A percentile compares a stretch with the other conserved stretches of the same genome.
Conservation (phyloP, 768 basidiomycete genomes). For the Trametopsis cervina region DNA sequence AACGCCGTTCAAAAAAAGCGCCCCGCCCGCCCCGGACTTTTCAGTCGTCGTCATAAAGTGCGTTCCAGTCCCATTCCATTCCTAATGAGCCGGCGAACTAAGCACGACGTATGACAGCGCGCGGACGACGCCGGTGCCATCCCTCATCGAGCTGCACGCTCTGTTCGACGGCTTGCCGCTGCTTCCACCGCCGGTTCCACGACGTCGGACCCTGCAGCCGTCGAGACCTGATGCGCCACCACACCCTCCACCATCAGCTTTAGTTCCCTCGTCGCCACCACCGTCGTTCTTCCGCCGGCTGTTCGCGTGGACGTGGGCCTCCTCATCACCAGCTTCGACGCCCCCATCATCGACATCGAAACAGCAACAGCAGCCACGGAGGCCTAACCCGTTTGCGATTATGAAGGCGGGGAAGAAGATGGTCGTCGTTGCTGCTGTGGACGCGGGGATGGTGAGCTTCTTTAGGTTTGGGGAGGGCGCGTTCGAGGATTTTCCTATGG, state of each 20-base stretch:
- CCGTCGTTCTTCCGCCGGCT: conserved; percentile 10
- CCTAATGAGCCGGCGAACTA: not conserved
- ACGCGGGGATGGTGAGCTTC: conserved; percentile 82
- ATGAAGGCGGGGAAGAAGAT: conserved; percentile 82
- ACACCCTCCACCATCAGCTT: not conserved
- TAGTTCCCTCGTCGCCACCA: not conserved
- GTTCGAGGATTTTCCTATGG: conserved; percentile 83
- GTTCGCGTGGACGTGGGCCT: conserved; percentile 24
- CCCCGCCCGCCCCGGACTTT: conserved; percentile 79
- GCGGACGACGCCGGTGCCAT: conserved; percentile 75
- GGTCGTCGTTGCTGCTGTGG: conserved; percentile 82
- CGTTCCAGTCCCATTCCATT: conserved; percentile 19
- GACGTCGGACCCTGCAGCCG: conserved; percentile 26
- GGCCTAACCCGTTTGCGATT: conserved; percentile 67
- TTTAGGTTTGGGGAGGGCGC: conserved; percentile 81
- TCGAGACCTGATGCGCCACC: conserved; percentile 15
- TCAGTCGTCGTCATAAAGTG: conserved; percentile 82
- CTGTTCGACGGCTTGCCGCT: conserved; percentile 67
- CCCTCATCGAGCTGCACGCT: conserved; percentile 65
- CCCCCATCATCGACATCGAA: too few species aligned
- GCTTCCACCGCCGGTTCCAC: conserved; percentile 54
- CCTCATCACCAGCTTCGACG: conserved; percentile 1
- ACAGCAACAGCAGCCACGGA: conserved; percentile 26
- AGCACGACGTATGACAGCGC: conserved; percentile 44
- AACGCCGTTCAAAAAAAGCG: conserved; percentile 73